Evolutionary conservation across 2,329 filamentous ascomycete species (phyloP).

Genomic region (Whalleya microplaca): DNA sequence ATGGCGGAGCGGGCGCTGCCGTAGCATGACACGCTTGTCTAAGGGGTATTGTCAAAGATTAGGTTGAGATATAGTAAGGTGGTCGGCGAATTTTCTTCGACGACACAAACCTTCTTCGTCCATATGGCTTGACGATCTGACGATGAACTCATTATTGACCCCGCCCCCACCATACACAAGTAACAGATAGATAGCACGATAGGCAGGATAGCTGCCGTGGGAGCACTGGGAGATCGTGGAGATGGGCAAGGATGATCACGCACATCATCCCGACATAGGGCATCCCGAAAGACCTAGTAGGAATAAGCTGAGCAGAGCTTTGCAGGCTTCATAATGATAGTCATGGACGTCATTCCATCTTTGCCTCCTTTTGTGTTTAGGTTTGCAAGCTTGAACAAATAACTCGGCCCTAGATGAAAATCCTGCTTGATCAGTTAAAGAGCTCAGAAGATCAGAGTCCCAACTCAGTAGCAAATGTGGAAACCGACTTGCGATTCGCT

Average conservation of each 20-base stretch:
- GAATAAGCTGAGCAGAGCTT: conserved; percentile 6
- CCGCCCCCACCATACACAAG: conserved; percentile 24
- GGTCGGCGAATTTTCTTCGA: conserved; percentile 8
- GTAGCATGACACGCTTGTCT: conserved; percentile 15
- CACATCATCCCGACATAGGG: conserved; percentile 31
- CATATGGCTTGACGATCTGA: conserved; percentile 28
- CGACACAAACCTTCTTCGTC: conserved; percentile 17
- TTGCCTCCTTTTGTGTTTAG: not conserved
- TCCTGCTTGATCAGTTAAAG: conserved; percentile 4
- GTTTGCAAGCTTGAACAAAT: not conserved
- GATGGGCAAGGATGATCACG: conserved; percentile 27
- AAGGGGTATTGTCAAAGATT: conserved; percentile 7
- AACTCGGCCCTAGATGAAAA: conserved; percentile 1
- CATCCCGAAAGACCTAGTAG: conserved; percentile 25
- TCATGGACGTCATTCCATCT: not conserved
- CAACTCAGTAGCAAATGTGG: conserved; percentile 2
- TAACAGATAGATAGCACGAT: conserved; percentile 15
- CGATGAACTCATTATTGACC: conserved; percentile 29
- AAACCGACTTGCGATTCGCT: conserved; percentile 12
- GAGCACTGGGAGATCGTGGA: conserved; percentile 25
- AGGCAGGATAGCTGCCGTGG: conserved; percentile 16
- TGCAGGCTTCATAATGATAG: not conserved
- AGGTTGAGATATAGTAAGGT: conserved; percentile 9
- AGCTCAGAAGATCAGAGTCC: conserved; percentile 8
- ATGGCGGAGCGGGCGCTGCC: conserved; percentile 20